A percentile compares a stretch with the other conserved stretches of the same genome.
These are phyloP conservation scores for Myxozyma monticola DNA, from an alignment of 805 yeast genomes.

Conservation along the genomic window DNA sequence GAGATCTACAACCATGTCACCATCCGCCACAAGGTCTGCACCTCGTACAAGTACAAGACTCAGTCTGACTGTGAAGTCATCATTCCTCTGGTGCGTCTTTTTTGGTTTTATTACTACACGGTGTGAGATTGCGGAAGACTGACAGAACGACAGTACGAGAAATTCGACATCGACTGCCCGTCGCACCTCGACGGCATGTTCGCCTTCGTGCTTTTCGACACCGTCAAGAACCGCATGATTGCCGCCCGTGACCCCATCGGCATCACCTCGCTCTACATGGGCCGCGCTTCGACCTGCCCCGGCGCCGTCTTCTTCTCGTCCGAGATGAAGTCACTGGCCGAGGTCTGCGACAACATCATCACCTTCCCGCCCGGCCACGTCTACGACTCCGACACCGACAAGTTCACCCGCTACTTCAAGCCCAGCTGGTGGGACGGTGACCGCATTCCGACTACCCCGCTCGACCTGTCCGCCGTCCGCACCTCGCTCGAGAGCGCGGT, in stretches of 20 bases:
- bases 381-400: conserved; percentile 86
- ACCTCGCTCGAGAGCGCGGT: conserved; percentile 88
- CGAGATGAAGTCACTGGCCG: conserved; percentile 89
- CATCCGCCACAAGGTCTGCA: conserved; percentile 66
- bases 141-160: conserved; percentile 50
- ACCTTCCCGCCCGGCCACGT: conserved; percentile 99
- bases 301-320: conserved; percentile 85
- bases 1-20: conserved; percentile 97
- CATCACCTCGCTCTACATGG: conserved; percentile 94
- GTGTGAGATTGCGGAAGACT: background rate
- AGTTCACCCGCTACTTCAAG: conserved; percentile 80
- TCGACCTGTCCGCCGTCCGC: conserved; percentile 71
- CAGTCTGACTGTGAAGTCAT: conserved; percentile 96
- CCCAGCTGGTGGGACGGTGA: conserved; percentile 94
- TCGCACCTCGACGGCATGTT: conserved; percentile 96
- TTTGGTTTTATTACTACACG: background rate
- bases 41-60: conserved; percentile 76
- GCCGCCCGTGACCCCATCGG: conserved; percentile 99
- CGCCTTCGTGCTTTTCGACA: conserved; percentile 90
- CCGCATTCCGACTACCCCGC: conserved; percentile 71
- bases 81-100: conserved; percentile 61
- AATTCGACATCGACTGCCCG: conserved; percentile 88
- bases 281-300: conserved; percentile 67
- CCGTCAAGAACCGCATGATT: conserved; percentile 75
- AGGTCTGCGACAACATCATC: conserved; percentile 87